These are phyloP conservation scores for Macrocybe gigantea DNA, from an alignment of 768 basidiomycete species.

Conservation along the genomic window DNA sequence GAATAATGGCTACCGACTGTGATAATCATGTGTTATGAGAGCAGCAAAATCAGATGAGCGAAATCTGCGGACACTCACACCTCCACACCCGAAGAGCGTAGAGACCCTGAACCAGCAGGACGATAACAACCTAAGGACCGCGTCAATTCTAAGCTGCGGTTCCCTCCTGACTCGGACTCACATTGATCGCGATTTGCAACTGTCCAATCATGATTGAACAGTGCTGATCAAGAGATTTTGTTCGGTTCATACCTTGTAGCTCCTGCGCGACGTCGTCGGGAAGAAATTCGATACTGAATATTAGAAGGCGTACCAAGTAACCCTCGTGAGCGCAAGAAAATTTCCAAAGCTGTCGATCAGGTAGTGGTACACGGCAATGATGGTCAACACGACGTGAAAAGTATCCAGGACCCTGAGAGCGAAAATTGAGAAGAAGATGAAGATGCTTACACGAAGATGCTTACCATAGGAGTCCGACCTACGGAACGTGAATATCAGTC, in stretches of 20 bases:
- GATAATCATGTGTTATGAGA: no score
- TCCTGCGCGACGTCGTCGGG: neutral
- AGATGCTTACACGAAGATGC: neutral
- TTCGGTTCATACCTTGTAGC: neutral
- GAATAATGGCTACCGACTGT: no score
- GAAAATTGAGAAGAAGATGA: neutral
- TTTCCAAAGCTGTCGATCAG: constrained; percentile 18
- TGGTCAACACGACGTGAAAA: constrained; percentile 20
- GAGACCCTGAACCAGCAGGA: constrained; percentile 13
- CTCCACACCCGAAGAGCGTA: constrained; percentile 17
- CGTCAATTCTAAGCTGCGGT: neutral
- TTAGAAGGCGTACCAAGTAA: constrained; percentile 7
- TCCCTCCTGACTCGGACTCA: neutral
- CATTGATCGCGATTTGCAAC: constrained; percentile 16
- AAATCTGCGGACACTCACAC: constrained; percentile 6
- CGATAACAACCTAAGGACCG: constrained; percentile 11
- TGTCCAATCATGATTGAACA: neutral
- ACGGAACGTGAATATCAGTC: neutral
- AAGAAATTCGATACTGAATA: constrained; percentile 19
- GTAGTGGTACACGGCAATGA: constrained; percentile 23
- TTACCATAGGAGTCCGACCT: neutral
- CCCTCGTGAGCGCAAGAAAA: constrained; percentile 6
- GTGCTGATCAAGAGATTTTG: neutral
- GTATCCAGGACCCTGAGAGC: constrained; percentile 19
- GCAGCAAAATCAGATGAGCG: no score